A percentile compares a stretch with the other conserved stretches of the same genome.
These are phyloP conservation scores for Aspergillus felis DNA, from an alignment of 2,329 filamentous ascomycete genomes.

Conservation along the genomic window DNA sequence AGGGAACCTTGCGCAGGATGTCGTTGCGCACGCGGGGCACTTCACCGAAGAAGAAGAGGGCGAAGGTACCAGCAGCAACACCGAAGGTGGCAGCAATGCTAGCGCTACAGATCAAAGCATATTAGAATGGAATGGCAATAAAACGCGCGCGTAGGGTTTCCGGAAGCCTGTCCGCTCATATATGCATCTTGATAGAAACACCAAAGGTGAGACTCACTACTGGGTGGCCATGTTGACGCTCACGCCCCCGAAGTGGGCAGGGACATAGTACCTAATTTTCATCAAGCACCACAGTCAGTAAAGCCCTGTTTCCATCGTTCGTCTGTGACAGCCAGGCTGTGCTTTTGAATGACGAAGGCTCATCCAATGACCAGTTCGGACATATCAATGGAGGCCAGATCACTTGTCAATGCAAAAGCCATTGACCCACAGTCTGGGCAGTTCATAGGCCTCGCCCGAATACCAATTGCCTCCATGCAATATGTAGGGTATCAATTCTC, in stretches of 20 bases:
- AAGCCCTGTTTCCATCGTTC: not conserved
- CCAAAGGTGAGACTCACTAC: conserved; percentile 41
- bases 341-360: not conserved
- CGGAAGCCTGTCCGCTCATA: not conserved
- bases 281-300: conserved; percentile 18
- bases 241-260: conserved; percentile 48
- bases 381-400: not conserved
- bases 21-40: conserved; percentile 60
- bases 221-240: conserved; percentile 38
- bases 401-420: not conserved
- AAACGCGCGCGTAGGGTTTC: not conserved
- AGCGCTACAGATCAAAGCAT: conserved; percentile 30
- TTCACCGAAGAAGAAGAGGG: conserved; percentile 62
- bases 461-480: not conserved
- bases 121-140: conserved; percentile 13
- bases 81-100: conserved; percentile 53
- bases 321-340: not conserved
- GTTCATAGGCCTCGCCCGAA: not conserved
- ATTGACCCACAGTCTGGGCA: not conserved
- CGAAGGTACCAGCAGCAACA: conserved; percentile 55
- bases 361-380: not conserved
- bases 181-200: not conserved
- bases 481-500: not conserved
- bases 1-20: conserved; percentile 58
- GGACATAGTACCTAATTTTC: conserved; percentile 46